A percentile compares a stretch with the other conserved stretches of the same genome.
phyloP scores from a whole-genome alignment of 495 filamentous ascomycete genomes.

The Trichoderma erinaceum region DNA sequence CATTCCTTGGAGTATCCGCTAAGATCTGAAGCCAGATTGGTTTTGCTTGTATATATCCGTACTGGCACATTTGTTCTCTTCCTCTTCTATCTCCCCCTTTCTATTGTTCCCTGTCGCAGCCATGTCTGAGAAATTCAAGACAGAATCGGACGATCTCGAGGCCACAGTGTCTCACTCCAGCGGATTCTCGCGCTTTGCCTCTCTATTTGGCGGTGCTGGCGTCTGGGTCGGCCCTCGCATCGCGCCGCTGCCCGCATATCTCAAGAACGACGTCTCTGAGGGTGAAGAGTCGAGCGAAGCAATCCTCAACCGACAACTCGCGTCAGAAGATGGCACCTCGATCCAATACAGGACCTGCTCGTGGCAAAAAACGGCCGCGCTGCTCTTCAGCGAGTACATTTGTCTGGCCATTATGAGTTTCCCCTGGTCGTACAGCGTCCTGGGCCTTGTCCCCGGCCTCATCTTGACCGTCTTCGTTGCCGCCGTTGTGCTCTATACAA shows the following conservation, averaged over 20 bases:
- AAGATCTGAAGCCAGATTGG: background rate
- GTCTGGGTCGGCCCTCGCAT: slow-evolving; percentile 39
- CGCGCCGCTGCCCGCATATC: slow-evolving; percentile 34
- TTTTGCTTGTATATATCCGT: background rate
- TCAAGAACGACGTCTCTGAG: slow-evolving; percentile 30
- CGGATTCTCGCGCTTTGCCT: slow-evolving; percentile 6
- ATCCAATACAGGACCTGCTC: slow-evolving; percentile 88
- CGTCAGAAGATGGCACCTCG: slow-evolving; percentile 65
- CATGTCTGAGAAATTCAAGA: slow-evolving; percentile 11
- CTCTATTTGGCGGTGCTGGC: slow-evolving; percentile 33
- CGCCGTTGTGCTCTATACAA: slow-evolving; percentile 70
- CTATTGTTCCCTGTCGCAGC: background rate
- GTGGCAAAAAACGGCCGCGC: slow-evolving; percentile 84
- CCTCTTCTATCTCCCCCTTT: background rate
- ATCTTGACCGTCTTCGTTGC: slow-evolving; percentile 76
- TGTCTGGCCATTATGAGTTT: slow-evolving; percentile 94
- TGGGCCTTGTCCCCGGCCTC: slow-evolving; percentile 77
- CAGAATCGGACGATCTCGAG: background rate
- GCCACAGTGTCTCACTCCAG: background rate
- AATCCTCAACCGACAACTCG: slow-evolving; percentile 66
- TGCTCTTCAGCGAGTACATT: slow-evolving; percentile 89
- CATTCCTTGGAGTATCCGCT: background rate
- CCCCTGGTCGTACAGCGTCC: slow-evolving; percentile 79
- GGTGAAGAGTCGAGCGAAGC: slow-evolving; percentile 37
- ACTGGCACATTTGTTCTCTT: background rate